These are phyloP conservation scores for Pseudocohnilembus persalinus DNA, from an alignment of 169 alveolate genomes.

Conservation along the genomic window DNA sequence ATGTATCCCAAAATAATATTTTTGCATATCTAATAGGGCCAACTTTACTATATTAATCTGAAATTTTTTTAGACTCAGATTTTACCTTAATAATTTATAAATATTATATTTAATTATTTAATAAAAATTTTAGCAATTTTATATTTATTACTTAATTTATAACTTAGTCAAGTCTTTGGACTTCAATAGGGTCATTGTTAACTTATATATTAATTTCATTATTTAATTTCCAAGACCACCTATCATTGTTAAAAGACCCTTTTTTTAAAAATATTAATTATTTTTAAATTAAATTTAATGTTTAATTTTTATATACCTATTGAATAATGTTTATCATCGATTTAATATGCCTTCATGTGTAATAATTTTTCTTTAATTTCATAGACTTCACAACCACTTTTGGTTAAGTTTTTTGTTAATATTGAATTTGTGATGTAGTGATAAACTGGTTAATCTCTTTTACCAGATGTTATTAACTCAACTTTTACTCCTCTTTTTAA, in stretches of 20 bases:
- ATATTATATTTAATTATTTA: too few species aligned
- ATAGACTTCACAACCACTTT: constrained; percentile 62
- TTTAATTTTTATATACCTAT: background rate
- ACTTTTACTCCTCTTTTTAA: constrained; percentile 74
- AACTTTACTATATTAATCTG: background rate
- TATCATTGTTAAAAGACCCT: constrained; percentile 74
- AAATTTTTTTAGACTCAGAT: background rate
- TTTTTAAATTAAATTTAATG: background rate
- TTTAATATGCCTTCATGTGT: constrained; percentile 75
- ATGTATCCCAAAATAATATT: constrained; percentile 34
- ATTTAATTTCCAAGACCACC: constrained; percentile 67
- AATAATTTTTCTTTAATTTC: constrained; percentile 67
- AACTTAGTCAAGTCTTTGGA: constrained; percentile 18
- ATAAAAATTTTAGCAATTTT: too few species aligned
- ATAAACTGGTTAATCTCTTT: constrained; percentile 72
- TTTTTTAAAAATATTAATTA: background rate
- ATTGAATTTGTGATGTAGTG: constrained; percentile 55
- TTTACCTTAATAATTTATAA: background rate
- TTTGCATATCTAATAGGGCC: constrained; percentile 19
- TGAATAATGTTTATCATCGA: constrained; percentile 63
- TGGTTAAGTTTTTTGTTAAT: constrained; percentile 48
- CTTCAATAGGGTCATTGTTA: constrained; percentile 36
- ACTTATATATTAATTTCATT: constrained; percentile 64
- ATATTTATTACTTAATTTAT: constrained; percentile 18
- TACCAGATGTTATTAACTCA: constrained; percentile 68